Conservation (phyloP, 1,284 basidiomycete genomes). For the Boletellus dicymbophilus region DNA sequence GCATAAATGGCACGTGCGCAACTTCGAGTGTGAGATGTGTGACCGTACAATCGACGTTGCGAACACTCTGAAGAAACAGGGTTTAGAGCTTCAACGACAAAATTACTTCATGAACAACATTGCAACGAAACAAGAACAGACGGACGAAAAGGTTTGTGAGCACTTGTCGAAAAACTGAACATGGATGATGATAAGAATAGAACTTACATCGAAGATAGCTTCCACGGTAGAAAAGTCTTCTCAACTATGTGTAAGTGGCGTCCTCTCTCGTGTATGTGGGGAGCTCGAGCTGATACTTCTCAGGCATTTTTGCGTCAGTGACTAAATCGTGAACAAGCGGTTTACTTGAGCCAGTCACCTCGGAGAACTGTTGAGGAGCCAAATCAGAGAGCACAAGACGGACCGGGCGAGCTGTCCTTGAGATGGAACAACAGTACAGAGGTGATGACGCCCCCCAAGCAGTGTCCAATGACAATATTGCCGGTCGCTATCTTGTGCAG, state of each 20-base stretch:
- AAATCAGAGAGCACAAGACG: constrained; percentile 18
- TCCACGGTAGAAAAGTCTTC: constrained; percentile 1
- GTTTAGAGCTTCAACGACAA: too few species aligned
- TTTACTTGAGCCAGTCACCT: fast-evolving
- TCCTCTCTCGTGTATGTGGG: constrained; percentile 8
- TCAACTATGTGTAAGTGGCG: background rate
- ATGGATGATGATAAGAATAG: too few species aligned
- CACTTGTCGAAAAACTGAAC: too few species aligned
- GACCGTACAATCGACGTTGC: too few species aligned
- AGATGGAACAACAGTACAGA: constrained; percentile 6
- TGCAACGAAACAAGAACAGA: too few species aligned
- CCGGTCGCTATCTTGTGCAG: background rate
- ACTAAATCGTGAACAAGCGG: fast-evolving
- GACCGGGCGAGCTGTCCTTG: constrained; percentile 2
- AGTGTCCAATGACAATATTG: constrained; percentile 20
- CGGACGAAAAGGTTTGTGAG: too few species aligned
- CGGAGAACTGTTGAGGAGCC: constrained; percentile 5
- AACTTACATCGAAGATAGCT: constrained; percentile 14
- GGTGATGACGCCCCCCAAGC: constrained; percentile 17
- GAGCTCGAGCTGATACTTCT: background rate
- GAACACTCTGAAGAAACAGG: too few species aligned
- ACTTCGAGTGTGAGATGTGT: too few species aligned
- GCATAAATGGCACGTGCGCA: too few species aligned
- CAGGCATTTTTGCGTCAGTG: constrained; percentile 1
- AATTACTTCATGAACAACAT: too few species aligned